Evolutionary conservation across 148 eudicot species (phyloP).

Genomic region (Euryodendron excelsum): DNA sequence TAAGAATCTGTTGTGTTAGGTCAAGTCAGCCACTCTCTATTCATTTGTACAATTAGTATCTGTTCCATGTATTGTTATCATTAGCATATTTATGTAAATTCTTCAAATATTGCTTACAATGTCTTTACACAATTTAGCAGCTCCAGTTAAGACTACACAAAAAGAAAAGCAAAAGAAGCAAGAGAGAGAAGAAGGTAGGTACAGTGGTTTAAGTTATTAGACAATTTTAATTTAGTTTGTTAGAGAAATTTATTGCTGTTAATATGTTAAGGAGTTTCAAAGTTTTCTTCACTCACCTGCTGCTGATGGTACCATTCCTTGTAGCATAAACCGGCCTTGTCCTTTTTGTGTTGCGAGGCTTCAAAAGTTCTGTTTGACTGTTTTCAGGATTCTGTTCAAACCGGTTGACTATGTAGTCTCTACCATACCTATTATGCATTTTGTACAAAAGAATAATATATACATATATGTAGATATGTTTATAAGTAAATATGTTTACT

Average conservation of each 20-base stretch:
- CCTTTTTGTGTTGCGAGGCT: not conserved
- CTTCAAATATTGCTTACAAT: slow-evolving; percentile 2
- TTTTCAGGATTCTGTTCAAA: not conserved
- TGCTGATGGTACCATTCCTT: too few relatives aligned
- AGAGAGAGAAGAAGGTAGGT: slow-evolving; percentile 56
- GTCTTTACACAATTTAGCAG: slow-evolving; percentile 30
- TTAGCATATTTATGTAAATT: not conserved
- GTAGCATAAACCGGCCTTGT: too few relatives aligned
- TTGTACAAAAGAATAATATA: too few relatives aligned
- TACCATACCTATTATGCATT: not conserved
- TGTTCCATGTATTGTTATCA: too few relatives aligned
- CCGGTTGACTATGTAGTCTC: not conserved
- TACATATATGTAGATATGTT: too few relatives aligned
- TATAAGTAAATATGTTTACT: too few relatives aligned
- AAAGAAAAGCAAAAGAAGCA: slow-evolving; percentile 52
- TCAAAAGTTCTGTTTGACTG: not conserved
- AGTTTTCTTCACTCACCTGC: too few relatives aligned
- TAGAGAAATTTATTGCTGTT: not conserved
- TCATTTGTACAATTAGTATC: not conserved
- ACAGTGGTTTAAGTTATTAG: slow-evolving; percentile 7
- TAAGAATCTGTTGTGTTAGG: not conserved
- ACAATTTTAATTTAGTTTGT: slow-evolving; percentile 1
- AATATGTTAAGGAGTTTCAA: too few relatives aligned
- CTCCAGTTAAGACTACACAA: slow-evolving; percentile 37
- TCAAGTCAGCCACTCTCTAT: not conserved